phyloP scores from a whole-genome alignment of 1,284 basidiomycete species.

The Papiliotrema terrestris region DNA sequence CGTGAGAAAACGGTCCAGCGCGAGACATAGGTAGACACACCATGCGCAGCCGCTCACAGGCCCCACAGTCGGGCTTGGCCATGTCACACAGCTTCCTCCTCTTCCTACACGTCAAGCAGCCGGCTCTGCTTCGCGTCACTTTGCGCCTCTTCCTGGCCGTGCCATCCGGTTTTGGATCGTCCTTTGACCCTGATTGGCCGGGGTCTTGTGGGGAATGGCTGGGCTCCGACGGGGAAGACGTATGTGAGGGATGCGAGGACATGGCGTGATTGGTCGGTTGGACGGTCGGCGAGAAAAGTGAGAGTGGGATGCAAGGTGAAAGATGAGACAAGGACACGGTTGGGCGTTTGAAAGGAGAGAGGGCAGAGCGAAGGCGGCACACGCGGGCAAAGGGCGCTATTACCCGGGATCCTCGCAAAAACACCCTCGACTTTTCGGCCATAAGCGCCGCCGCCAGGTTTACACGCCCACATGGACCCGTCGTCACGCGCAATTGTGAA shows the following conservation, averaged over 20 bases:
- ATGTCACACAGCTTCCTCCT: constrained; percentile 32
- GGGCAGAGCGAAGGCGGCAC: too few species aligned
- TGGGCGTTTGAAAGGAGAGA: too few species aligned
- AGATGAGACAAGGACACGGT: too few species aligned
- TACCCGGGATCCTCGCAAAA: too few species aligned
- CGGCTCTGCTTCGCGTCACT: constrained; percentile 18
- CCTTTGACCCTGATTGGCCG: neutral
- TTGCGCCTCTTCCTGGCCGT: constrained; percentile 24
- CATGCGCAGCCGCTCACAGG: constrained; percentile 24
- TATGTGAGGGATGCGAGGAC: neutral
- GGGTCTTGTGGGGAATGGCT: neutral
- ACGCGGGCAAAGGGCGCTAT: too few species aligned
- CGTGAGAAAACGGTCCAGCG: neutral
- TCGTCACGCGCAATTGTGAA: too few species aligned
- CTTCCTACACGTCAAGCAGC: constrained; percentile 27
- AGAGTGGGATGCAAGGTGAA: too few species aligned
- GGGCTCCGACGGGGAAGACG: neutral
- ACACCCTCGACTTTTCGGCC: too few species aligned
- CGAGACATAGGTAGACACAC: constrained; percentile 8
- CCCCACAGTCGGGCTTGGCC: constrained; percentile 18
- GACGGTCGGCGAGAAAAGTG: too few species aligned
- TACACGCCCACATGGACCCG: neutral
- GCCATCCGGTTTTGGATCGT: neutral
- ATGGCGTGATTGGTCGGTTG: neutral
- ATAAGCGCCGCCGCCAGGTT: too few species aligned